A percentile compares a stretch with the other conserved stretches of the same genome.
phyloP scores from a whole-genome alignment of 2,329 filamentous ascomycete species.

The Colletotrichum zoysiae region DNA sequence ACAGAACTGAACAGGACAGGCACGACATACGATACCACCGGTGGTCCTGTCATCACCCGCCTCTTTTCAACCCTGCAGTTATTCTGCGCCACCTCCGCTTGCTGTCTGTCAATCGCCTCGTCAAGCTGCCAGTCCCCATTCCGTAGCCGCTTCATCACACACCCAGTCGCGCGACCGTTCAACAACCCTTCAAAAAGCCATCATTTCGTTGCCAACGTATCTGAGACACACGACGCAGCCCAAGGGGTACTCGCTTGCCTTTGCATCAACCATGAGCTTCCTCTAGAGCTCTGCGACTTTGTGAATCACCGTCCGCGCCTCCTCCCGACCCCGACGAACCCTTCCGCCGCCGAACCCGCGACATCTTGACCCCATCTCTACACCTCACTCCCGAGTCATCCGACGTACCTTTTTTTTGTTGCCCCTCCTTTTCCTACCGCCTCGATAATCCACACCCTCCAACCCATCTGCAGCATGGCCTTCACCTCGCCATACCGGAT shows the following conservation, averaged over 20 bases:
- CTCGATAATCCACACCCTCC: background rate
- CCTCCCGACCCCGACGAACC: background rate
- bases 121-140: constrained; percentile 13
- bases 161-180: constrained; percentile 14
- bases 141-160: constrained; percentile 9
- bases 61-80: constrained; percentile 14
- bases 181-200: background rate
- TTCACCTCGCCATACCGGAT: constrained; percentile 51
- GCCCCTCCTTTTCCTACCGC: background rate
- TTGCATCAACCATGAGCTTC: constrained; percentile 30
- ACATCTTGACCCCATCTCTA: background rate
- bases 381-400: background rate
- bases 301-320: constrained; percentile 29
- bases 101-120: constrained; percentile 2
- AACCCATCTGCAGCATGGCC: constrained; percentile 45
- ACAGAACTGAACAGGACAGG: background rate
- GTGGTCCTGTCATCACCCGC: constrained; percentile 15
- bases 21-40: background rate
- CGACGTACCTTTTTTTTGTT: background rate
- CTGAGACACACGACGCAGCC: constrained; percentile 28
- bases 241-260: background rate
- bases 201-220: background rate
- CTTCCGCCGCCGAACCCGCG: constrained; percentile 10
- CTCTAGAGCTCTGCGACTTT: constrained; percentile 31
- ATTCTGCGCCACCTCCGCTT: constrained; percentile 1